Percentiles rank a stretch among this genome's conserved stretches.
Evolutionary conservation across 1,284 basidiomycete species (phyloP).

Genomic region (Phlebopus sp.): DNA sequence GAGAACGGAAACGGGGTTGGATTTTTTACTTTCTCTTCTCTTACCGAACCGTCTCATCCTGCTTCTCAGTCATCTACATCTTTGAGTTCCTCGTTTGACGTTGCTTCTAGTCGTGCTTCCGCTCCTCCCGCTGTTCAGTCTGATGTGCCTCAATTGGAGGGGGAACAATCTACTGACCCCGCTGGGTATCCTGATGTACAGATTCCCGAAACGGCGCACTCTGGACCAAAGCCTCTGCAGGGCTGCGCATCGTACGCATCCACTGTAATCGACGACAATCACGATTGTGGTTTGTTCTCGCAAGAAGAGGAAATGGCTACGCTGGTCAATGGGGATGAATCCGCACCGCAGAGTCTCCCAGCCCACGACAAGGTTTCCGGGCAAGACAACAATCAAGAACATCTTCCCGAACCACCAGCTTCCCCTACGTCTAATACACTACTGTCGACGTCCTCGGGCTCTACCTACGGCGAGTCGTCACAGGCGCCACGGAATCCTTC

Average conservation of each 20-base stretch:
- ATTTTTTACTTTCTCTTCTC: constrained; percentile 28
- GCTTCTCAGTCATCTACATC: constrained; percentile 32
- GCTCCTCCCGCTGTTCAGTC: constrained; percentile 39
- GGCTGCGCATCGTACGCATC: constrained; percentile 43
- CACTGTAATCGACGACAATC: constrained; percentile 47
- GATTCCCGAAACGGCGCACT: constrained; percentile 21
- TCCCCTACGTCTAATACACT: constrained; percentile 54
- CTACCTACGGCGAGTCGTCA: constrained; percentile 37
- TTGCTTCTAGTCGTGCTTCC: constrained; percentile 34
- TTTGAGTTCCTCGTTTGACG: constrained; percentile 39
- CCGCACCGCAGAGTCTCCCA: constrained; percentile 9
- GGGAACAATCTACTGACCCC: constrained; percentile 46
- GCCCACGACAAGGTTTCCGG: constrained; percentile 13
- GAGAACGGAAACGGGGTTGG: constrained; percentile 19
- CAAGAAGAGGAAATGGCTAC: constrained; percentile 27
- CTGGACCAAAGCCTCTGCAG: constrained; percentile 35
- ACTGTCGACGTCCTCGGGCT: constrained; percentile 47
- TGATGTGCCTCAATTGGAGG: constrained; percentile 31
- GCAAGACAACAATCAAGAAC: constrained; percentile 39
- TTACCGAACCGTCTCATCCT: constrained; percentile 23
- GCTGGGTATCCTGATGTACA: constrained; percentile 41
- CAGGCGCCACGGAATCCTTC: constrained; percentile 12
- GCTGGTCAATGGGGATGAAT: constrained; percentile 13
- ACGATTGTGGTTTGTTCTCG: constrained; percentile 31
- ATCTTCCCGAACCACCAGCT: constrained; percentile 53